Evolutionary conservation across 1,139 yeast species (phyloP).

Genomic region (Saccharomyces hybrid): DNA sequence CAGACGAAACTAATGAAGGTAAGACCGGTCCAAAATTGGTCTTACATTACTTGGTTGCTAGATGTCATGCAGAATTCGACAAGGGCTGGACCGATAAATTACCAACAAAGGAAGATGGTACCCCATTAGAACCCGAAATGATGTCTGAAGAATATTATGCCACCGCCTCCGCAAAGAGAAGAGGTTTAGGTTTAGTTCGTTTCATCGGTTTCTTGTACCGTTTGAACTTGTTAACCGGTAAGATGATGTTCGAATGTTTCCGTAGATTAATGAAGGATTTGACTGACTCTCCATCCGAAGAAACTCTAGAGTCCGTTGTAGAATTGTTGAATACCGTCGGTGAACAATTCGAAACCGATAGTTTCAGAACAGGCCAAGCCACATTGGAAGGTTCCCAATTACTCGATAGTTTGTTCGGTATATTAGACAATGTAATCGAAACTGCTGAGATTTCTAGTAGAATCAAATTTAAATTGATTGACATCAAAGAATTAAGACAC

Average conservation of each 20-base stretch:
- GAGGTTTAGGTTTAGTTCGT: constrained; percentile 94
- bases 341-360: constrained; percentile 54
- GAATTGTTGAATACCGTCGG: constrained; percentile 90
- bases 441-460: constrained; percentile 64
- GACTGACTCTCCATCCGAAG: constrained; percentile 75
- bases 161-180: constrained; percentile 92
- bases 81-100: constrained; percentile 90
- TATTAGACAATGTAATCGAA: constrained; percentile 51
- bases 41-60: constrained; percentile 70
- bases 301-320: constrained; percentile 80
- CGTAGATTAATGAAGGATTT: constrained; percentile 46
- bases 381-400: constrained; percentile 34
- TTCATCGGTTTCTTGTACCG: constrained; percentile 92
- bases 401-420: constrained; percentile 55
- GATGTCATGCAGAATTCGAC: constrained; percentile 92
- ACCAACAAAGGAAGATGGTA: constrained; percentile 75
- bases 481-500: constrained; percentile 72
- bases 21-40: constrained; percentile 58
- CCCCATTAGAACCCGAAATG: constrained; percentile 76
- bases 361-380: constrained; percentile 22
- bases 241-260: constrained; percentile 73
- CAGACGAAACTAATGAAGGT: constrained; percentile 47
- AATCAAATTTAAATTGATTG: constrained; percentile 82
- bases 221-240: constrained; percentile 67
- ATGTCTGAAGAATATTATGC: constrained; percentile 94